Base-by-base conservation (phyloP, 2,329 filamentous ascomycete genomes). In the Fusarium sp. region DNA sequence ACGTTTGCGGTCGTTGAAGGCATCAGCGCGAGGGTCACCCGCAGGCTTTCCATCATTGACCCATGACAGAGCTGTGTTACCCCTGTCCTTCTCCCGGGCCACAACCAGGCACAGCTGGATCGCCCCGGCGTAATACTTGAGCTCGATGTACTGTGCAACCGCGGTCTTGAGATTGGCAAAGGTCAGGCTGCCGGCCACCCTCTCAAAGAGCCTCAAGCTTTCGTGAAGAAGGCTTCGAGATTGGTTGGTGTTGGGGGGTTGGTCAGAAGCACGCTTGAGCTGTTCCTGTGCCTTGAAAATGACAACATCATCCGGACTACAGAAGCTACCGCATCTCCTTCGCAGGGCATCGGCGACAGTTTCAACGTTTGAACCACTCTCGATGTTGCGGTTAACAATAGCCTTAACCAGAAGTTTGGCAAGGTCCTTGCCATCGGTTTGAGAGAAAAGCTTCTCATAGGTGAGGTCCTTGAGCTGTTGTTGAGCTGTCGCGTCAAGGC, bases 241-340 rank as follows among this genome's bases (percentile, higher is more conserved):
- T 62, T 91, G 87, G 76, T 95, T 96, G 5, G 91, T 91, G 79
- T 95, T 94, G 6, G 88, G 86, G 11, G 91, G 90, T 57, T 94
- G 90, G 81, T 98, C 95, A 3, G 92, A 91, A 1, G 96, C 96
- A 76, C 94, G 90, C 86, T 98, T 97, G 63, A 98, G 86, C 78
- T 96, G 94, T 82, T 99, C 97, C 81, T 98, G 96, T 0, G 97
- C 97, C 84, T 98, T 98, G 91, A 99, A 99, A 76, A 98, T 96
- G 73, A 98, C 92, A 2, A 98, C 97, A 84, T 99, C 97, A 74
- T 99, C 96, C 0, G 96, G 92, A 79, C 95, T 98, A 82, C 97
- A 99, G 88, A 99, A 99, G 83, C 94, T 98, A 71, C 97, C 97
- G 77, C 97, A 99, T 77, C 95, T 91, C 77, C 97, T 90, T 56